A percentile compares a stretch with the other conserved stretches of the same genome.
These are phyloP conservation scores for Pascua guehoae DNA, from an alignment of 1,284 basidiomycete species.

Conservation along the genomic window DNA sequence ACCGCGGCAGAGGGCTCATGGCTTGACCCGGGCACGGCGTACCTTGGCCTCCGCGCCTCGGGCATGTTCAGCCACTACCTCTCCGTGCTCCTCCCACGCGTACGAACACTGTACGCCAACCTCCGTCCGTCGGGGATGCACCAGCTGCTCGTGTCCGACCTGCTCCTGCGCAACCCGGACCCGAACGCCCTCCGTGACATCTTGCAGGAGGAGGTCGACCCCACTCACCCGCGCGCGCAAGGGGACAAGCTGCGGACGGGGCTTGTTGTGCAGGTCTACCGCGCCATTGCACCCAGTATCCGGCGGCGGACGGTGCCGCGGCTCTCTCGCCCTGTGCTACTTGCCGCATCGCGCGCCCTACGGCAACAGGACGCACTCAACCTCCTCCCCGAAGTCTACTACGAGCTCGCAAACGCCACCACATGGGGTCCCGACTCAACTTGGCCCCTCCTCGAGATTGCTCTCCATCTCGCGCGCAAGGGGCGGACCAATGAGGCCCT, in stretches of 20 bases:
- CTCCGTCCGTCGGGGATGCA: constrained; percentile 25
- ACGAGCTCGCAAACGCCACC: constrained; percentile 14
- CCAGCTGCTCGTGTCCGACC: constrained; percentile 31
- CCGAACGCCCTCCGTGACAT: constrained; percentile 21
- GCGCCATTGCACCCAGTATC: constrained; percentile 5
- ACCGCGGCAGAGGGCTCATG: constrained; percentile 1
- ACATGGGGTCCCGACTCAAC: constrained; percentile 13
- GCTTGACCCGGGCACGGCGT: constrained; percentile 30
- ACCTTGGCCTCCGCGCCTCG: constrained; percentile 23
- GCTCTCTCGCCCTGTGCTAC: constrained; percentile 5
- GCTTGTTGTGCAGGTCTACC: constrained; percentile 16
- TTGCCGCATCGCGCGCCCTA: constrained; percentile 8
- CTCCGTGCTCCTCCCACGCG: constrained; percentile 15
- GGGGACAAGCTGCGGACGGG: constrained; percentile 4
- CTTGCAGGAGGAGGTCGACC: constrained; percentile 21
- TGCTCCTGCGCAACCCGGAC: constrained; percentile 30
- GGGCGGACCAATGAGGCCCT: constrained; percentile 12
- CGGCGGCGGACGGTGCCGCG: constrained; percentile 2
- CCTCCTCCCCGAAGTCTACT: constrained; percentile 17
- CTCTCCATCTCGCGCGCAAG: constrained; percentile 12
- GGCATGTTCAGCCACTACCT: constrained; percentile 28
- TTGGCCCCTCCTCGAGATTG: constrained; percentile 22
- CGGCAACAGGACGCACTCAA: constrained; percentile 5
- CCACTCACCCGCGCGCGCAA: not conserved
- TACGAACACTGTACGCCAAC: constrained; percentile 19